Evolutionary conservation across 768 basidiomycete genomes (phyloP), one percentile per base, ranked within the genome.

Genomic region (Tylopilus subfusipes): DNA sequence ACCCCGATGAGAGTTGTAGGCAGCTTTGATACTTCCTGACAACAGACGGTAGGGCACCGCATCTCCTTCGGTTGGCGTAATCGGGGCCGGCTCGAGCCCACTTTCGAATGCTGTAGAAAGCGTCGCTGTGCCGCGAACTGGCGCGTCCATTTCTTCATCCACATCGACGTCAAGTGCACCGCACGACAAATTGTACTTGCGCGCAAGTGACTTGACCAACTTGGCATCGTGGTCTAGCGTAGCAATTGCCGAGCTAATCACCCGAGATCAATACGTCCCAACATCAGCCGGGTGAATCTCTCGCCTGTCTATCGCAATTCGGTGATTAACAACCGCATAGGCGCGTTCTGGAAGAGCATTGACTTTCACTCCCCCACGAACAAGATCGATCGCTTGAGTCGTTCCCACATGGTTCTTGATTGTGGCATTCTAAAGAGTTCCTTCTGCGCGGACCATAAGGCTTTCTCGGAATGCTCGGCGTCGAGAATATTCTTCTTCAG

Each of bases 311-410:
- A 80, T 79, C 5, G 84, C 77, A 48, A 90, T 82, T 6, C 88
- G 83, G 62, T 88, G 86, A 63, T 91, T 88, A 27, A 90, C 77
- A 22, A 90, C 68, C 1, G 84, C 86, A 66, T 74, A 83, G 1
- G 82, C 85, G 52, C 73, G 76, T 69, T 93, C 90, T 1, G 91
- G 91, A 22, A 94, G 78, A 25, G 90, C 89, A 62, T 93, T 93
- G 25, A 78, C 76, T 69, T 91, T 90, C 27, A 85, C 80, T 12
- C 84, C 85, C 21, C 83, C 83, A n/a, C 75, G 72, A 33, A 84
- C 77, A 13, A 93, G 64, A 62, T 91, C 89, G 42, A 86, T 78
- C 1, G 91, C 91, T 68, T 90, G 88, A 1, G 90, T 91, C 5
- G 88, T 91, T 31, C 82, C 76, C 5, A 83, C 73, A 10, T 84